phyloP scores from a whole-genome alignment of 2,329 filamentous ascomycete species.

The Botrytis tulipae region DNA sequence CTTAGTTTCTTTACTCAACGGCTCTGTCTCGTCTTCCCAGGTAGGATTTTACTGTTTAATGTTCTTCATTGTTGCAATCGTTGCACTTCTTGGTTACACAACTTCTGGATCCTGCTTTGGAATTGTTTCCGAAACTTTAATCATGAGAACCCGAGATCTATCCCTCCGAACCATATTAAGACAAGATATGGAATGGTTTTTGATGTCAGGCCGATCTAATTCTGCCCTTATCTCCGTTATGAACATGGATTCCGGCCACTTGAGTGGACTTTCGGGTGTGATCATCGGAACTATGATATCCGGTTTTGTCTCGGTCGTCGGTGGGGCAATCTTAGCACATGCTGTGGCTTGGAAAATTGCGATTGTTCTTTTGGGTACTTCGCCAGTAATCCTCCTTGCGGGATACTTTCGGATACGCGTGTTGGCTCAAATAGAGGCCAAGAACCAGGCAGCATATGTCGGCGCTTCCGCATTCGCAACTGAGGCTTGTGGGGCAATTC shows the following conservation, averaged over 20 bases:
- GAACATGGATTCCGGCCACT: slow-evolving; percentile 60
- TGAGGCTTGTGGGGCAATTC: slow-evolving; percentile 66
- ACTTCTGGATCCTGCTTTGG: slow-evolving; percentile 54
- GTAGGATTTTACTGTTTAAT: background rate
- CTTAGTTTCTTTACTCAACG: background rate
- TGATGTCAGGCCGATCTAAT: slow-evolving; percentile 61
- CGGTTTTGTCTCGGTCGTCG: slow-evolving; percentile 63
- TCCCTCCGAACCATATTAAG: slow-evolving; percentile 64
- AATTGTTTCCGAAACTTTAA: slow-evolving; percentile 60
- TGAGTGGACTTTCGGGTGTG: slow-evolving; percentile 68
- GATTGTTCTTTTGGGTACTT: slow-evolving; percentile 65
- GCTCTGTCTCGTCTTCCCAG: background rate
- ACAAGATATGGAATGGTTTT: slow-evolving; percentile 70
- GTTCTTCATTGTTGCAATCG: slow-evolving; percentile 37
- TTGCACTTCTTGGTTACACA: slow-evolving; percentile 61
- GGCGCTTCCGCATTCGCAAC: slow-evolving; percentile 63
- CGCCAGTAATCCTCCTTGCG: slow-evolving; percentile 66
- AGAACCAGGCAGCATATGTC: slow-evolving; percentile 63
- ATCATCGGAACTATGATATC: slow-evolving; percentile 69
- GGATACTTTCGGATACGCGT: slow-evolving; percentile 67
- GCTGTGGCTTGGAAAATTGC: slow-evolving; percentile 71
- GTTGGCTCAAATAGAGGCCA: slow-evolving; percentile 59
- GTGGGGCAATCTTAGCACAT: slow-evolving; percentile 50
- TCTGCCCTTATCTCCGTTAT: slow-evolving; percentile 64
- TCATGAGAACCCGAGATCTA: slow-evolving; percentile 59